A percentile compares a stretch with the other conserved stretches of the same genome.
These are phyloP conservation scores for Biscutella laevigata DNA, from an alignment of 441 rosid species.

Conservation along the genomic window DNA sequence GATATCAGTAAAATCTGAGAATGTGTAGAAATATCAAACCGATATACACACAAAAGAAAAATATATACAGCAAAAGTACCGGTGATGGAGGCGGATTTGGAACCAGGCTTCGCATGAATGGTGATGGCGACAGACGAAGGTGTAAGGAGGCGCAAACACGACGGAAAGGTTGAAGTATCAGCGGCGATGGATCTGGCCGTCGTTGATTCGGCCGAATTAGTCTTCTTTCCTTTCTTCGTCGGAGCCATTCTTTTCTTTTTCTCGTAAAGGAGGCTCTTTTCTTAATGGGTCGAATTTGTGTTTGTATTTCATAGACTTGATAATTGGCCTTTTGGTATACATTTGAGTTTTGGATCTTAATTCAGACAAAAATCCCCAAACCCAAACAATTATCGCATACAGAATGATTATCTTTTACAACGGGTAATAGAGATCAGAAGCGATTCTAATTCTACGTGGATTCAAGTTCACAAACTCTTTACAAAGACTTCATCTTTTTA, in stretches of 20 bases:
- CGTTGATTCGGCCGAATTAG: conserved; percentile 32
- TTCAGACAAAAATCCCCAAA: neutral
- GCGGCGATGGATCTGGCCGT: conserved; percentile 26
- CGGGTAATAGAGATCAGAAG: too few species aligned
- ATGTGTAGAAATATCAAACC: neutral
- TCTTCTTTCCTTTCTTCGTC: conserved; percentile 56
- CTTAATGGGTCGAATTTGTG: neutral
- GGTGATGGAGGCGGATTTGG: conserved; percentile 80
- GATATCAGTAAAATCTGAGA: neutral
- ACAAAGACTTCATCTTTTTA: conserved; percentile 2
- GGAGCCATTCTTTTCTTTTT: conserved; percentile 43
- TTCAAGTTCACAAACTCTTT: neutral
- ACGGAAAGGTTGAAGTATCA: conserved; percentile 30
- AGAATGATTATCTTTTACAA: too few species aligned
- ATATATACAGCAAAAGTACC: conserved; percentile 29
- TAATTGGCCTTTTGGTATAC: neutral
- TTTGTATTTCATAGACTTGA: neutral
- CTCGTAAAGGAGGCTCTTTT: conserved; percentile 5
- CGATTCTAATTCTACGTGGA: neutral
- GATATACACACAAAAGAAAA: neutral
- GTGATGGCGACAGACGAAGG: conserved; percentile 79
- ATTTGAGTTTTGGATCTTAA: neutral
- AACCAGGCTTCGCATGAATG: conserved; percentile 87
- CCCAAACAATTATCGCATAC: too few species aligned
- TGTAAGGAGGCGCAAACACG: conserved; percentile 48